These are phyloP conservation scores for Ascocoryne sarcoides DNA, from an alignment of 2,329 filamentous ascomycete species.

Conservation along the genomic window DNA sequence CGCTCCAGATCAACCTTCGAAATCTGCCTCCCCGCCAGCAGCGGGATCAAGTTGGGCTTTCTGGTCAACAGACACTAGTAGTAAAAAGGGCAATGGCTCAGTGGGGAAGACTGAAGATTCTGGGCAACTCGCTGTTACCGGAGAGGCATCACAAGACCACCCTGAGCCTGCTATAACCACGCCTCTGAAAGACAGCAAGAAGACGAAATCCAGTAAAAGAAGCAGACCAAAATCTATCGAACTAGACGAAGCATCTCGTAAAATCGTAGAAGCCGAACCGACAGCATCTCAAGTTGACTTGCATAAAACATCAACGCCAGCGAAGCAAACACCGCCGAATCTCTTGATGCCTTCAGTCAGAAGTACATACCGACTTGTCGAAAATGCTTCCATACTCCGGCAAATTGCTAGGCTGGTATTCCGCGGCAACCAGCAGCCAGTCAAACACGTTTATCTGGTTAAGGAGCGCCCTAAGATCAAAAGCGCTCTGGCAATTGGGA, in stretches of 20 bases:
- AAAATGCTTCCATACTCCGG: slow-evolving; percentile 62
- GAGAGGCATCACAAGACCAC: slow-evolving; percentile 47
- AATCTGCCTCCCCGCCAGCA: slow-evolving; percentile 21
- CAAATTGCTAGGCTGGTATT: slow-evolving; percentile 53
- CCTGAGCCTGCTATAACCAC: slow-evolving; percentile 22
- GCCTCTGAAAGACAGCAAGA: slow-evolving; percentile 15
- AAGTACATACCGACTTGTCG: slow-evolving; percentile 58
- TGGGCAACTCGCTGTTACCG: slow-evolving; percentile 46
- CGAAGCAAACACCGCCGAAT: slow-evolving; percentile 41
- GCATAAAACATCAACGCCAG: slow-evolving; percentile 15
- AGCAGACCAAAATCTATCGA: slow-evolving; percentile 19
- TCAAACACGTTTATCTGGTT: slow-evolving; percentile 63
- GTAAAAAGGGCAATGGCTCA: slow-evolving; percentile 17
- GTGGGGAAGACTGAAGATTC: slow-evolving; percentile 10
- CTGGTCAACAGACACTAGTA: slow-evolving; percentile 48
- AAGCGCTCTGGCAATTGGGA: slow-evolving; percentile 83
- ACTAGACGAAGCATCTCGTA: slow-evolving; percentile 14
- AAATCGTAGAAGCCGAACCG: slow-evolving; percentile 8
- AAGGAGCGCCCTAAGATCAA: slow-evolving; percentile 64
- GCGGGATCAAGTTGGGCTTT: slow-evolving; percentile 70
- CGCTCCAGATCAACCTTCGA: slow-evolving; percentile 2
- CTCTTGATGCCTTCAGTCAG: slow-evolving; percentile 61
- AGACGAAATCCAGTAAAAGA: slow-evolving; percentile 19
- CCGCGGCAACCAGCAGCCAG: slow-evolving; percentile 44
- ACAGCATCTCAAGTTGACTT: slow-evolving; percentile 13